Conservation (phyloP, 2,329 filamentous ascomycete genomes). For the Rutstroemia sp. region DNA sequence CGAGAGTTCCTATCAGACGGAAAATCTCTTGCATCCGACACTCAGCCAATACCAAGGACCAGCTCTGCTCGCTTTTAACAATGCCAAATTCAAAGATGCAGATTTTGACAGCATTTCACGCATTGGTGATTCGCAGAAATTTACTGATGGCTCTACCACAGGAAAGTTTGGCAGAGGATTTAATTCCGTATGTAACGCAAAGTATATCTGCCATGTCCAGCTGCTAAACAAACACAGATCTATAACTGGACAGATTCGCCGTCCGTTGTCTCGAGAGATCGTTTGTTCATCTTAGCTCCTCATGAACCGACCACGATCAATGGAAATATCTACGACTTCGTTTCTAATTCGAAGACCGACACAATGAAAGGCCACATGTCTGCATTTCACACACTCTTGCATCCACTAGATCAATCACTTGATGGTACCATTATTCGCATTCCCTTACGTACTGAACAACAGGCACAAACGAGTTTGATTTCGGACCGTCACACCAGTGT, state of each 20-base stretch:
- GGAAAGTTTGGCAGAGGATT: constrained; percentile 33
- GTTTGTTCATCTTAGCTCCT: constrained; percentile 30
- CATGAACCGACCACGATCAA: constrained; percentile 29
- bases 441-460: constrained; percentile 26
- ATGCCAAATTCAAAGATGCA: constrained; percentile 24
- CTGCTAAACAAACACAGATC: constrained; percentile 16
- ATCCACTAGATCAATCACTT: constrained; percentile 13
- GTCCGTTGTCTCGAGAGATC: constrained; percentile 28
- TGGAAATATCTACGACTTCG: constrained; percentile 28
- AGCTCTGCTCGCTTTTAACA: constrained; percentile 29
- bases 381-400: constrained; percentile 24
- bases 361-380: constrained; percentile 27
- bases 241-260: constrained; percentile 34
- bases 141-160: constrained; percentile 26
- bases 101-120: constrained; percentile 28
- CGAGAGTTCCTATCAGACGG: constrained; percentile 19
- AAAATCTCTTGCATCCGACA: constrained; percentile 21
- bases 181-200: constrained; percentile 24
- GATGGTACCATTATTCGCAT: constrained; percentile 31
- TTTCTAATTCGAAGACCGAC: constrained; percentile 15
- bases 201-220: background rate
- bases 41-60: constrained; percentile 30
- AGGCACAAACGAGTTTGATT: constrained; percentile 27
- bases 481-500: constrained; percentile 18
- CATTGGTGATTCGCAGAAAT: constrained; percentile 29